phyloP scores from a whole-genome alignment of 129 eudicot genomes.

The Rutidosis leptorrhynchoides region DNA sequence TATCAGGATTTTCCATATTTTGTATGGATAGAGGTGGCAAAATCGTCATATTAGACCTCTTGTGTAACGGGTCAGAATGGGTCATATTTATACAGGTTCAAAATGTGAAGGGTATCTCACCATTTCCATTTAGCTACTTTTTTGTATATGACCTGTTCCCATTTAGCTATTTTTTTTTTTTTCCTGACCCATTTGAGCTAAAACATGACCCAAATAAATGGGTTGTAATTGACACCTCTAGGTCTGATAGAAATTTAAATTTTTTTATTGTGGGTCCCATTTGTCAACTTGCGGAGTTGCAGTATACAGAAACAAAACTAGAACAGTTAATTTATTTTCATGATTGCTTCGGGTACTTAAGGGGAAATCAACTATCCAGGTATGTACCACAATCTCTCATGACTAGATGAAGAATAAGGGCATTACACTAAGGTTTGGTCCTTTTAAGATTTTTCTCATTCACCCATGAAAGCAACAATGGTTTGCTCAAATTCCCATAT shows the following conservation, averaged over 20 bases:
- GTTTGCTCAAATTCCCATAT: no score
- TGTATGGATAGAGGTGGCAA: neutral
- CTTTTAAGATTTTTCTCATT: slow-evolving; percentile 5
- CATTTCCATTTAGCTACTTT: no score
- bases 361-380: slow-evolving; percentile 31
- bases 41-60: neutral
- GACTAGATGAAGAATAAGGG: slow-evolving; percentile 31
- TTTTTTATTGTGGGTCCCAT: neutral
- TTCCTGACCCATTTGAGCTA: no score
- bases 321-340: slow-evolving; percentile 3
- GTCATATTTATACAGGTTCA: no score
- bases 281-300: neutral
- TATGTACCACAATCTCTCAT: slow-evolving; percentile 29
- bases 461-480: no score
- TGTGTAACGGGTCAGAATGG: neutral
- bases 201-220: neutral
- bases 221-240: neutral
- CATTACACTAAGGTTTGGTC: slow-evolving; percentile 25
- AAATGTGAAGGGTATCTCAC: no score
- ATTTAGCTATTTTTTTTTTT: neutral
- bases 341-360: slow-evolving; percentile 21
- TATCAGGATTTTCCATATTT: neutral
- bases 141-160: neutral
- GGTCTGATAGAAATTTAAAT: neutral
- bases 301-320: neutral